Percentiles rank a stretch among this genome's conserved stretches.
Evolutionary conservation across 1,139 yeast species (phyloP).

Genomic region (Arxiozyma slooffiae): DNA sequence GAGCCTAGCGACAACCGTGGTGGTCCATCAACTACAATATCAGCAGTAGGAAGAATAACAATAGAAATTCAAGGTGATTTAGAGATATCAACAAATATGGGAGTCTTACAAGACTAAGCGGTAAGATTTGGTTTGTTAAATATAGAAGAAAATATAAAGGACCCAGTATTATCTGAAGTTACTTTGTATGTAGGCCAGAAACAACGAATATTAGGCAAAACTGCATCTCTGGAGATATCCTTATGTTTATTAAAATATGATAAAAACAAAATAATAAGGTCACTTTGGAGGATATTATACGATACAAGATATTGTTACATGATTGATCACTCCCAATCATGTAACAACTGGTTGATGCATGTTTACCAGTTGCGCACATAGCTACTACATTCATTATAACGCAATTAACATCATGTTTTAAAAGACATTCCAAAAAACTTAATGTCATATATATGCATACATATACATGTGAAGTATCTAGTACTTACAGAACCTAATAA

Average conservation of each 20-base stretch:
- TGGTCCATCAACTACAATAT: conserved; percentile 13
- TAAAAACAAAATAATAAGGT: conserved; percentile 29
- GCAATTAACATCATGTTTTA: not conserved
- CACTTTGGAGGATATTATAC: conserved; percentile 49
- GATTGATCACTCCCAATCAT: conserved; percentile 67
- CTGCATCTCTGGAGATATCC: conserved; percentile 50
- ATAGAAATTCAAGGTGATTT: conserved; percentile 68
- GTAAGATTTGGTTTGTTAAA: conserved; percentile 50
- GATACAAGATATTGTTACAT: conserved; percentile 48
- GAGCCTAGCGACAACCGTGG: conserved; percentile 10
- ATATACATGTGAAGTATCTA: no score
- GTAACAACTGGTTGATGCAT: conserved; percentile 30
- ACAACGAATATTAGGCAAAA: conserved; percentile 52
- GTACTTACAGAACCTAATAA: no score
- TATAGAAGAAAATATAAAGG: conserved; percentile 35
- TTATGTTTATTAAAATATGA: conserved; percentile 48
- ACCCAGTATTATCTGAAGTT: conserved; percentile 26
- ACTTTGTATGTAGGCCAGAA: conserved; percentile 55
- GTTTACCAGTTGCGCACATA: not conserved
- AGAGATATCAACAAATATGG: conserved; percentile 40
- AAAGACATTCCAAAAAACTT: no score
- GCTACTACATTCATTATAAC: not conserved
- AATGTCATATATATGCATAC: no score
- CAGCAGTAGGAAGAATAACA: conserved; percentile 49
- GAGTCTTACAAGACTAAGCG: conserved; percentile 22